Conservation (phyloP, 2,329 filamentous ascomycete genomes). For the Rosellinia necatrix region DNA sequence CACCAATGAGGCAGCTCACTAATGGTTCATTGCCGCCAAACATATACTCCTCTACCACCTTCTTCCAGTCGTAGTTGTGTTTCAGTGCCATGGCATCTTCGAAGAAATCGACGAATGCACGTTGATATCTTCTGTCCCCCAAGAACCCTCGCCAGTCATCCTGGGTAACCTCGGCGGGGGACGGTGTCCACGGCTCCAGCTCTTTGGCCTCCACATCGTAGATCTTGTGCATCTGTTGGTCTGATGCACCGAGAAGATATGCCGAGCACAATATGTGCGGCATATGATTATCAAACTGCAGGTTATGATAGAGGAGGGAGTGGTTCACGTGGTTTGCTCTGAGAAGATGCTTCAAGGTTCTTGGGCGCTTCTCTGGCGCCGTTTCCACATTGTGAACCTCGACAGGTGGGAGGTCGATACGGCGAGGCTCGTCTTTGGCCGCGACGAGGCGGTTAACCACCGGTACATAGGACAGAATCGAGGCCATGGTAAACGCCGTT, state of each 20-base stretch:
- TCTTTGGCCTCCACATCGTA: constrained; percentile 77
- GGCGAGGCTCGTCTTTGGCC: constrained; percentile 35
- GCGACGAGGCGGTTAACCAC: constrained; percentile 45
- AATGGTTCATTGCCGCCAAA: constrained; percentile 76
- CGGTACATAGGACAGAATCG: constrained; percentile 50
- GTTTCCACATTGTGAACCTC: constrained; percentile 81
- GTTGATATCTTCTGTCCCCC: constrained; percentile 79
- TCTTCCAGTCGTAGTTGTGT: constrained; percentile 82
- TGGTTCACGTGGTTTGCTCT: constrained; percentile 92
- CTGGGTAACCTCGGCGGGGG: constrained; percentile 80
- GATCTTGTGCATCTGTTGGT: constrained; percentile 74
- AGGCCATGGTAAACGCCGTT: constrained; percentile 37
- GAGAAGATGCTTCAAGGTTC: constrained; percentile 87
- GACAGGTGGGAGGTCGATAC: constrained; percentile 67
- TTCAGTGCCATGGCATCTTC: constrained; percentile 82
- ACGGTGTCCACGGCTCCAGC: constrained; percentile 80
- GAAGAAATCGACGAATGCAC: constrained; percentile 92
- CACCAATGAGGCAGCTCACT: constrained; percentile 78
- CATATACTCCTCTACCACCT: constrained; percentile 75
- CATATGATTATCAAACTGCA: constrained; percentile 80
- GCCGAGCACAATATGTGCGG: constrained; percentile 82
- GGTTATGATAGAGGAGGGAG: constrained; percentile 77
- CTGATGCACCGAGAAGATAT: constrained; percentile 79
- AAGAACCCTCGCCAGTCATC: constrained; percentile 87
- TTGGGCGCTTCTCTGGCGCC: constrained; percentile 74